phyloP scores from a whole-genome alignment of 805 yeast species.

The Teunomyces cretensis region DNA sequence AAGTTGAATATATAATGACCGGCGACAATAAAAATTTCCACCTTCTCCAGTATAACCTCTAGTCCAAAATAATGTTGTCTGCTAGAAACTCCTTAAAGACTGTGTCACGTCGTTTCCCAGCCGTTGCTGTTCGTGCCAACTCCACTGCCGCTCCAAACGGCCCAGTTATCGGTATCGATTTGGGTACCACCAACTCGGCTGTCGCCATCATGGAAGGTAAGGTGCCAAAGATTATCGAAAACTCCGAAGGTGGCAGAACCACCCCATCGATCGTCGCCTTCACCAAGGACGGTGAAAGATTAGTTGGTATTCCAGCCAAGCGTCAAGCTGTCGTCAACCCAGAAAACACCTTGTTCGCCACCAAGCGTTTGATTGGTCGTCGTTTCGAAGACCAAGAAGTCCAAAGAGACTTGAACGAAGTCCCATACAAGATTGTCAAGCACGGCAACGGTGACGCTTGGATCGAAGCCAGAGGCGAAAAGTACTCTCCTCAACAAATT shows the following conservation, averaged over 20 bases:
- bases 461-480: conserved; percentile 86
- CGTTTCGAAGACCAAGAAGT: conserved; percentile 88
- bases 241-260: conserved; percentile 62
- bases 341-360: conserved; percentile 89
- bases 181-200: conserved; percentile 89
- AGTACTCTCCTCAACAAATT: conserved; percentile 92
- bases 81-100: conserved; percentile 40
- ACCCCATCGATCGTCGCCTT: conserved; percentile 96
- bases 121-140: conserved; percentile 24
- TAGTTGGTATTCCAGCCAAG: conserved; percentile 94
- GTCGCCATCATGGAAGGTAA: conserved; percentile 83
- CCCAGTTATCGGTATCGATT: conserved; percentile 79
- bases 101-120: conserved; percentile 36
- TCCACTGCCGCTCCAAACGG: conserved; percentile 39
- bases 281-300: conserved; percentile 85
- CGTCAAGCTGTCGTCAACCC: conserved; percentile 96
- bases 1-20: conserved; percentile 2
- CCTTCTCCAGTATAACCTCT: neutral
- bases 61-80: conserved; percentile 36
- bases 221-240: conserved; percentile 74
- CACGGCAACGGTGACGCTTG: conserved; percentile 95
- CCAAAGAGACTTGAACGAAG: conserved; percentile 82
- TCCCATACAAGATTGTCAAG: conserved; percentile 88
- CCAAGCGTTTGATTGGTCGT: conserved; percentile 93
- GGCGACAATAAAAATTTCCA: neutral